These are phyloP conservation scores for Monilinia aucupariae DNA, from an alignment of 2,329 filamentous ascomycete genomes.

Conservation along the genomic window DNA sequence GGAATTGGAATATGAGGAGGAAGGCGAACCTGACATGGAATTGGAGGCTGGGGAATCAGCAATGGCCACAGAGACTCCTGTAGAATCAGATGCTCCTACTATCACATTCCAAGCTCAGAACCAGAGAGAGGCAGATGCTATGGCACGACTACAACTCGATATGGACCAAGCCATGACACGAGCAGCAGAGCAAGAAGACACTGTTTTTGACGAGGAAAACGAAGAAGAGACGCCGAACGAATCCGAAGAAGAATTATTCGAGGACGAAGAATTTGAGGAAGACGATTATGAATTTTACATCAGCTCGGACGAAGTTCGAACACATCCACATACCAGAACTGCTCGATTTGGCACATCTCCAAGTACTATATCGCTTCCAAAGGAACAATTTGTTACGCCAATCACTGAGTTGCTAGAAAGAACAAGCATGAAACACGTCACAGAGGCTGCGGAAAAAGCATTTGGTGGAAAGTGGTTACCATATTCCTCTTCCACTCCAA, in stretches of 20 bases:
- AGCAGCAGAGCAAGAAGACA: conserved; percentile 27
- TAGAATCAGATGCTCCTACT: conserved; percentile 12
- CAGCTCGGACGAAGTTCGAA: conserved; percentile 44
- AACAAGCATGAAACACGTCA: conserved; percentile 68
- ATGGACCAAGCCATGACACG: conserved; percentile 31
- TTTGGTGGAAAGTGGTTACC: conserved; percentile 77
- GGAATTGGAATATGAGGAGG: conserved; percentile 4
- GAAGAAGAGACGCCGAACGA: conserved; percentile 22
- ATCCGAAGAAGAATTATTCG: conserved; percentile 29
- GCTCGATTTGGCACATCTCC: conserved; percentile 73
- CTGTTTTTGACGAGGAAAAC: conserved; percentile 24
- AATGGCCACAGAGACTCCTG: conserved; percentile 31
- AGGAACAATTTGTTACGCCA: conserved; percentile 61
- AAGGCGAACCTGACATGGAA: conserved; percentile 26
- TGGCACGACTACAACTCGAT: conserved; percentile 32
- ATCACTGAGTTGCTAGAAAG: conserved; percentile 63
- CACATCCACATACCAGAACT: conserved; percentile 67
- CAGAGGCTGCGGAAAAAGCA: conserved; percentile 61
- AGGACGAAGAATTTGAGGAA: conserved; percentile 26
- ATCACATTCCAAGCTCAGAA: conserved; percentile 30
- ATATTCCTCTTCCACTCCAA: conserved; percentile 66
- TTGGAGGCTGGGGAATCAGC: conserved; percentile 34
- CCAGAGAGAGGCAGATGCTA: conserved; percentile 34
- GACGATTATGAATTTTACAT: conserved; percentile 28
- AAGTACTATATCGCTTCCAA: conserved; percentile 69